Evolutionary conservation across 768 basidiomycete genomes (phyloP), one percentile per base, ranked within the genome.

Genomic region (Lactarius trivialis): DNA sequence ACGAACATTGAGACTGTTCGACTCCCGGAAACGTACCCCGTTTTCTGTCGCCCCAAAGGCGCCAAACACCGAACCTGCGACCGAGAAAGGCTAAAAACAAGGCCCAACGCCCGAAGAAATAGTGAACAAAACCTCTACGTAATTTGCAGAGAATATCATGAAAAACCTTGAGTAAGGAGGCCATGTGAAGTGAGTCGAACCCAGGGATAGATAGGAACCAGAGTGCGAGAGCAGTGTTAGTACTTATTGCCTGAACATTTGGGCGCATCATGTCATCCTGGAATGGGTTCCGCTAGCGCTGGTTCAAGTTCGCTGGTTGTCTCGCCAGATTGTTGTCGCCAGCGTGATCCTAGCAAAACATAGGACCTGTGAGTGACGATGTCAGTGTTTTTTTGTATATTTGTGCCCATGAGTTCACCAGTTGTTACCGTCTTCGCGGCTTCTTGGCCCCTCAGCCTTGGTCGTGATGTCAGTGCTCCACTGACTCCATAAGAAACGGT

Each of bases 21-120:
- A 21, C 34, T 7, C 9, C 26, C 8, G 17, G 36, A 33, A 41
- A 37, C 45, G 60, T 24, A 32, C 28, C 34, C 26, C 32, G 32
- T 32, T 53, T 59, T 4, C 17, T 19, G 8, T 21, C 21, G n/a
- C 6, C 21, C 19, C 45, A 15, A 12, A 15, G 39, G 12, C 37
- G 48, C 49, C 48, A 61, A 9, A 14, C 7, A 19, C 28, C 15
- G 17, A 56, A 56, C 48, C 32, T 51, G 37, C 55, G 60, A 56
- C 55, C 21, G 3, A 61, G 55, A 37, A 51, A 19, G 21, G 55
- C 19, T 28, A 61, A 61, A 30, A 56, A 32, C 21, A 45, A 45
- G 17, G 32, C 41, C 49, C 50, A 51, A 32, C 24, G 49, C 39
- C 4, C n/a, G 8, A 48, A 34, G 19, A 39, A 28, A 24, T 15